These are phyloP conservation scores for Diddensiella caesifluorescens DNA, from an alignment of 805 yeast genomes.

Conservation along the genomic window DNA sequence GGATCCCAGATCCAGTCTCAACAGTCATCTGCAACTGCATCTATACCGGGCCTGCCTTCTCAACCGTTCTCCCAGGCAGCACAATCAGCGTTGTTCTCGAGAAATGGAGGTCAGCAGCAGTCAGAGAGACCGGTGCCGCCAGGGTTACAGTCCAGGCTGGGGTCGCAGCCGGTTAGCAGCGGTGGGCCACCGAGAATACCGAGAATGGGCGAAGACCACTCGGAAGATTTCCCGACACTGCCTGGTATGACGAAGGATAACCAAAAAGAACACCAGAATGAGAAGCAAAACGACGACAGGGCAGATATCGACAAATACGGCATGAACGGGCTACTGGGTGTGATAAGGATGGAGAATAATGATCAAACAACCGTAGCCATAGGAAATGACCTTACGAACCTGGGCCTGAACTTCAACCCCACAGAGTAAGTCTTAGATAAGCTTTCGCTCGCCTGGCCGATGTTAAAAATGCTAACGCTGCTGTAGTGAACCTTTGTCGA, in stretches of 20 bases:
- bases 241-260: conserved; percentile 13
- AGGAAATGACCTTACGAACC: conserved; percentile 65
- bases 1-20: no score
- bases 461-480: no score
- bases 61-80: conserved; percentile 11
- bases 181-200: not conserved
- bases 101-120: no score
- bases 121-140: conserved; percentile 13
- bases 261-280: not conserved
- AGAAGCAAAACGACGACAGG: not conserved
- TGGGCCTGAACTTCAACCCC: conserved; percentile 55
- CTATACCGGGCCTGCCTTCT: conserved; percentile 3
- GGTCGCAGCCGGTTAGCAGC: conserved; percentile 2
- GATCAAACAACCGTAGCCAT: conserved; percentile 64
- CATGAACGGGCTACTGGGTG: conserved; percentile 53
- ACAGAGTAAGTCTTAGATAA: conserved; percentile 28
- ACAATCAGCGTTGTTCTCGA: not conserved
- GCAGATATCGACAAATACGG: conserved; percentile 60
- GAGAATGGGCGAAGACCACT: not conserved
- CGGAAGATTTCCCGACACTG: conserved; percentile 22
- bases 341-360: conserved; percentile 55
- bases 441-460: no score
- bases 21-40: not conserved
- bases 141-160: conserved; percentile 7
- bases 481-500: conserved; percentile 41